Conservation (phyloP, 345 rosid genomes). For the Euphorbia lathyris region DNA sequence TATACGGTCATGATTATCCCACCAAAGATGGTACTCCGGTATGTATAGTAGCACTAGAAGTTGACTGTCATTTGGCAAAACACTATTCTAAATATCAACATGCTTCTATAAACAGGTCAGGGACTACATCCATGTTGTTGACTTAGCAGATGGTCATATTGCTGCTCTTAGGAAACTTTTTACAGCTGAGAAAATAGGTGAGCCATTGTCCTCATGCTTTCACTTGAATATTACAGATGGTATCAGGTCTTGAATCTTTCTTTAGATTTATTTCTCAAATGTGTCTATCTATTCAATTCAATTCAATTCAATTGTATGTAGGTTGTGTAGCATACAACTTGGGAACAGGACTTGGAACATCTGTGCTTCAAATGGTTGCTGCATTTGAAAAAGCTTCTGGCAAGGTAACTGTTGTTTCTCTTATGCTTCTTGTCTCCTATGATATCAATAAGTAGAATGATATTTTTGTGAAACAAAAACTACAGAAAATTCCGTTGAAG, state of each 20-base stretch:
- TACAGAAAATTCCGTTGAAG: no score
- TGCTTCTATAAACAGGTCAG: slow-evolving; percentile 51
- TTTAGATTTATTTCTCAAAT: not conserved
- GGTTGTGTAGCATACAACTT: slow-evolving; percentile 84
- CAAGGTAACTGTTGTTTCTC: slow-evolving; percentile 45
- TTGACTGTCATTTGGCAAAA: not conserved
- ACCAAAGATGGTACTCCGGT: slow-evolving; percentile 90
- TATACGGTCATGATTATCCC: slow-evolving; percentile 86
- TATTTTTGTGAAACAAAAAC: slow-evolving; percentile 6
- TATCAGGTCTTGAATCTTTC: no score
- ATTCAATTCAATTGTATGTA: no score
- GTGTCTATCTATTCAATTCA: no score
- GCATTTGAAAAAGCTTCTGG: slow-evolving; percentile 88
- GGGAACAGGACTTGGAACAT: slow-evolving; percentile 84
- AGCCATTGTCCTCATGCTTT: not conserved
- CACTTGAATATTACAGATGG: no score
- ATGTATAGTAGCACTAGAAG: slow-evolving; percentile 22
- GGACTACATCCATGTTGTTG: slow-evolving; percentile 96
- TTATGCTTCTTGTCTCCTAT: not conserved
- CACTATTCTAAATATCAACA: not conserved
- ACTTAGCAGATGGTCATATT: slow-evolving; percentile 90
- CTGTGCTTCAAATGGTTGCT: no score
- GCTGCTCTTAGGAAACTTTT: slow-evolving; percentile 78
- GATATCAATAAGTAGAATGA: not conserved
- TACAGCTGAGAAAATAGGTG: no score